A percentile compares a stretch with the other conserved stretches of the same genome.
Conservation (phyloP, 1,284 basidiomycete species). For the Ceratobasidium sp. region DNA sequence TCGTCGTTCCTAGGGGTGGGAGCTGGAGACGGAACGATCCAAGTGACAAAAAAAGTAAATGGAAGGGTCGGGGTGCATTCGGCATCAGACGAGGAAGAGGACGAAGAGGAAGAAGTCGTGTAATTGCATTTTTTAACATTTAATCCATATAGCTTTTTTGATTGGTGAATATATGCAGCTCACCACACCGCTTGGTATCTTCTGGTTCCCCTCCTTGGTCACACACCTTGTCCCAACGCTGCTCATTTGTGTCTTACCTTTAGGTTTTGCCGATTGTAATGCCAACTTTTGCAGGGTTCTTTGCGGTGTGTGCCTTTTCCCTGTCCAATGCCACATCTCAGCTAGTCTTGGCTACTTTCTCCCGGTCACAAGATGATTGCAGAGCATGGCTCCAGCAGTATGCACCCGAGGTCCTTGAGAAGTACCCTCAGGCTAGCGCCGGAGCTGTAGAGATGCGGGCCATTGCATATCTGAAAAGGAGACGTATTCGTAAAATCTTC, state of each 20-base stretch:
- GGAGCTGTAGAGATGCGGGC: not conserved
- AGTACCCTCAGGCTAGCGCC: not conserved
- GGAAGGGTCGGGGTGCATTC: conserved; percentile 39
- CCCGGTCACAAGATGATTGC: too few species aligned
- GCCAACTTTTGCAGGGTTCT: too few species aligned
- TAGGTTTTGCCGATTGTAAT: too few species aligned
- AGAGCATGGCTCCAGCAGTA: not conserved
- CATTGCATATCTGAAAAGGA: not conserved
- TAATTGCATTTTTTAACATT: not conserved
- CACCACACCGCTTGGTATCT: too few species aligned
- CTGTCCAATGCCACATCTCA: not conserved
- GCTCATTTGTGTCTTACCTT: too few species aligned
- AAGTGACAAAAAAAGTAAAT: conserved; percentile 31
- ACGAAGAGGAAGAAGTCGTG: conserved; percentile 33
- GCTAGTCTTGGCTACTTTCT: too few species aligned
- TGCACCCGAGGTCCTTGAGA: not conserved
- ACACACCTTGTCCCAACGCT: too few species aligned
- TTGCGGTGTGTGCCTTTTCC: not conserved
- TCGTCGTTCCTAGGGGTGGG: conserved; percentile 14
- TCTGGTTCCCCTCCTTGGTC: too few species aligned
- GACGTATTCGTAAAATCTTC: not conserved
- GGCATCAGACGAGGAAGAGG: conserved; percentile 38
- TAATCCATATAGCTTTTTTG: conserved; percentile 21
- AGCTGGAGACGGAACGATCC: conserved; percentile 30
- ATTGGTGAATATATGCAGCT: conserved; percentile 14